phyloP scores from a whole-genome alignment of 805 yeast species.

The Teunomyces kruisii region DNA sequence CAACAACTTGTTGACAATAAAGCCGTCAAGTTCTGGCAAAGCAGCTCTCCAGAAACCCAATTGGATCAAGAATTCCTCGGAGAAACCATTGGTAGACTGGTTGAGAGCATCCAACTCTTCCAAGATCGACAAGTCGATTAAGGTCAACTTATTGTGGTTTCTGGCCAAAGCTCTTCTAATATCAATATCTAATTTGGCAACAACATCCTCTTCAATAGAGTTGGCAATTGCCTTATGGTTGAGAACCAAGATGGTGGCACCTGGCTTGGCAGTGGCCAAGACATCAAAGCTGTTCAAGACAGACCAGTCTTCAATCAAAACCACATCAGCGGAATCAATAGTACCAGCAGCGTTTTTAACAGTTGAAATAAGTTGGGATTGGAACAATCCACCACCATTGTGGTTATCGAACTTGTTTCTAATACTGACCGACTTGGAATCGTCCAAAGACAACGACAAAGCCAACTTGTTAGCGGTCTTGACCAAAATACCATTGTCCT shows the following conservation, averaged over 20 bases:
- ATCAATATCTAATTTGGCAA: slow-evolving; percentile 51
- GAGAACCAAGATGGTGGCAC: slow-evolving; percentile 55
- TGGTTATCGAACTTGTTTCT: slow-evolving; percentile 72
- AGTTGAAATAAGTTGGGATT: slow-evolving; percentile 51
- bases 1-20: slow-evolving; percentile 72
- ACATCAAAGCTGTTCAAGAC: slow-evolving; percentile 62
- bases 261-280: slow-evolving; percentile 53
- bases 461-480: slow-evolving; percentile 65
- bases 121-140: slow-evolving; percentile 61
- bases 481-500: slow-evolving; percentile 58
- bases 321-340: slow-evolving; percentile 62
- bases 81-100: slow-evolving; percentile 69
- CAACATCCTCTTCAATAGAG: slow-evolving; percentile 47
- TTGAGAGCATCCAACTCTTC: slow-evolving; percentile 56
- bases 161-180: slow-evolving; percentile 53
- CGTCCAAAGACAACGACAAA: slow-evolving; percentile 66
- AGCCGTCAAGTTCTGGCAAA: slow-evolving; percentile 60
- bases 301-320: slow-evolving; percentile 59
- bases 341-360: slow-evolving; percentile 11
- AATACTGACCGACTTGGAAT: slow-evolving; percentile 49
- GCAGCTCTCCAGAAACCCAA: slow-evolving; percentile 77
- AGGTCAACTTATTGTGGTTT: slow-evolving; percentile 52
- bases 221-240: slow-evolving; percentile 32
- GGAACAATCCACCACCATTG: slow-evolving; percentile 71
- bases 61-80: slow-evolving; percentile 72